A percentile compares a stretch with the other conserved stretches of the same genome.
phyloP scores from a whole-genome alignment of 192 early-diverging fungal genomes.

The Linnemannia zychae region DNA sequence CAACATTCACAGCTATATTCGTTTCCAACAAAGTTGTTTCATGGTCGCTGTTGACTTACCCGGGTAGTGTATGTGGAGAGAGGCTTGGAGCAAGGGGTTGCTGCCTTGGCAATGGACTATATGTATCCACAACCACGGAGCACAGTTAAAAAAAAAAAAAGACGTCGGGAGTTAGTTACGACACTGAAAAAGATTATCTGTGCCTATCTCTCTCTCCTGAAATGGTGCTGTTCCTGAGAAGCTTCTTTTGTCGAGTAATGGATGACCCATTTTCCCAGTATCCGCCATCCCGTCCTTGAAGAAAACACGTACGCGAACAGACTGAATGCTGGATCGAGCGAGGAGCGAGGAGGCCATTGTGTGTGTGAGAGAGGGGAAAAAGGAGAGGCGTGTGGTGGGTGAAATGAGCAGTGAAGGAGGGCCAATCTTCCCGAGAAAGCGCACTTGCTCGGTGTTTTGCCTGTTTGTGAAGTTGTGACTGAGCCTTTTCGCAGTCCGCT shows the following conservation, averaged over 20 bases:
- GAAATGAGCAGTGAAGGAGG: not conserved
- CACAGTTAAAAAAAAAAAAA: not conserved
- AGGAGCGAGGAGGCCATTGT: constrained; percentile 26
- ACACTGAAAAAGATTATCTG: not conserved
- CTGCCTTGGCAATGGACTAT: constrained; percentile 20
- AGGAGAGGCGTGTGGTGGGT: not conserved
- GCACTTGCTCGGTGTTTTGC: not conserved
- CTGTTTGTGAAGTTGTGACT: not conserved
- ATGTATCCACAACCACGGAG: not conserved
- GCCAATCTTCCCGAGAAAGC: not conserved
- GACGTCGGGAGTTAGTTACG: not conserved
- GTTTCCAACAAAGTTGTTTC: no score
- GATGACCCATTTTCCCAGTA: not conserved
- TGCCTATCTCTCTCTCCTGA: not conserved
- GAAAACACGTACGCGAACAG: constrained; percentile 31
- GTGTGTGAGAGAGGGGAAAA: not conserved
- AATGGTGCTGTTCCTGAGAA: not conserved
- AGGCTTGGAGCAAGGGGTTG: constrained; percentile 22
- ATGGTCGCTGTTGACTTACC: constrained; percentile 19
- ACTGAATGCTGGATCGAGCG: constrained; percentile 33
- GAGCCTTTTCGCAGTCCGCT: not conserved
- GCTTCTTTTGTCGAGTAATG: not conserved
- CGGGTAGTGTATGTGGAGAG: constrained; percentile 22
- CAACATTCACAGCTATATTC: no score
- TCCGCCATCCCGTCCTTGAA: not conserved